phyloP scores from a whole-genome alignment of 2,329 filamentous ascomycete genomes.

The Shiraia sp. region DNA sequence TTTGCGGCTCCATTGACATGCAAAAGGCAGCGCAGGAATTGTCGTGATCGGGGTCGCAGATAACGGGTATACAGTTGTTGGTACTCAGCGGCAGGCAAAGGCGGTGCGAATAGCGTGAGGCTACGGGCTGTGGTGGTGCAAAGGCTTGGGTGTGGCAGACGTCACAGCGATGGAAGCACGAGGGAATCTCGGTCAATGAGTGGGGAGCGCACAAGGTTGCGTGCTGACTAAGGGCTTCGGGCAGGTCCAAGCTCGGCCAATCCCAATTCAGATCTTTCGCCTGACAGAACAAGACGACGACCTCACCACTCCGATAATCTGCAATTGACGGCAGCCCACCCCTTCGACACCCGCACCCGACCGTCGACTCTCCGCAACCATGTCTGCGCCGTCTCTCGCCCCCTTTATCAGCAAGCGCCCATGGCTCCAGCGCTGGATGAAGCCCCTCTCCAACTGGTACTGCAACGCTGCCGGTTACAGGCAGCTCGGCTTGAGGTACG shows the following conservation, averaged over 20 bases:
- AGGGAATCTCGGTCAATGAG: background rate
- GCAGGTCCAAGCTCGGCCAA: slow-evolving; percentile 14
- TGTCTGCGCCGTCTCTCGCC: slow-evolving; percentile 74
- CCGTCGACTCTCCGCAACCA: slow-evolving; percentile 46
- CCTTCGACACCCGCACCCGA: slow-evolving; percentile 21
- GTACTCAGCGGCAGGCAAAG: background rate
- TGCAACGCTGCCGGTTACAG: slow-evolving; percentile 86
- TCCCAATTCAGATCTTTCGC: slow-evolving; percentile 18
- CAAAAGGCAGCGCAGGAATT: slow-evolving; percentile 12
- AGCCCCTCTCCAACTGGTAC: slow-evolving; percentile 88
- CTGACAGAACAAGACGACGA: slow-evolving; percentile 11
- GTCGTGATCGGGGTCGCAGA: slow-evolving; percentile 5
- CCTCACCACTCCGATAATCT: slow-evolving; percentile 20
- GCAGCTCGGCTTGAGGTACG: slow-evolving; percentile 86
- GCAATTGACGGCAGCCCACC: slow-evolving; percentile 33
- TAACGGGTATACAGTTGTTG: background rate
- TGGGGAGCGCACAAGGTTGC: background rate
- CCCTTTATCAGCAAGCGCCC: slow-evolving; percentile 81
- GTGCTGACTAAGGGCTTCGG: background rate
- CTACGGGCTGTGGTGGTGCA: no score
- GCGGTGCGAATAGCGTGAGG: slow-evolving; percentile 5
- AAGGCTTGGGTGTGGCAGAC: background rate
- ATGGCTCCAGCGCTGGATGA: slow-evolving; percentile 79
- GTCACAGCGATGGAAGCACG: background rate
- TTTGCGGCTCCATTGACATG: slow-evolving; percentile 47